Evolutionary conservation across 352 stramenopile genomes (phyloP).

Genomic region (Phytophthora agathidicida): DNA sequence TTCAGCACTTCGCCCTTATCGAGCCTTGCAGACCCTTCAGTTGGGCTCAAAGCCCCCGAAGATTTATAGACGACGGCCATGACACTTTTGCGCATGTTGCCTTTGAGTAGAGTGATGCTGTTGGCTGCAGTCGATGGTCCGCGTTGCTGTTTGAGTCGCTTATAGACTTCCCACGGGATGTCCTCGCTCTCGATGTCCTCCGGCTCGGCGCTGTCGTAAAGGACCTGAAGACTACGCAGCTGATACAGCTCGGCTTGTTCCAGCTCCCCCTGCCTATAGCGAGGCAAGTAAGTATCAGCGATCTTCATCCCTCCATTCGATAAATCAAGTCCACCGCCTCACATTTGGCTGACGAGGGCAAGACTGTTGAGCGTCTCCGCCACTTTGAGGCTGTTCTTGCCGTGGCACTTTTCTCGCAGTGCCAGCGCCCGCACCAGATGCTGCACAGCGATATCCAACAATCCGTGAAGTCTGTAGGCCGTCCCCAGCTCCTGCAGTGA

Average conservation of each 20-base stretch:
- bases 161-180: conserved; percentile 82
- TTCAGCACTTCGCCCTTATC: conserved; percentile 6
- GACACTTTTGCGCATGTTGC: conserved; percentile 63
- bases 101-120: conserved; percentile 68
- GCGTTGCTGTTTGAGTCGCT: conserved; percentile 73
- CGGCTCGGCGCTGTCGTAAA: conserved; percentile 56
- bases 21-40: neutral
- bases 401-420: conserved; percentile 53
- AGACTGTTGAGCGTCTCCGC: conserved; percentile 85
- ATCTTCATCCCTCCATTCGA: neutral
- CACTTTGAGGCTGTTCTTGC: conserved; percentile 65
- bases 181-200: conserved; percentile 82
- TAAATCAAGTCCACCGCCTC: conserved; percentile 2
- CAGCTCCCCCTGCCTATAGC: conserved; percentile 40
- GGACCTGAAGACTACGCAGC: conserved; percentile 57
- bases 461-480: conserved; percentile 65
- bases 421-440: conserved; percentile 62
- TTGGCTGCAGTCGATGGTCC: conserved; percentile 62
- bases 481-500: conserved; percentile 71
- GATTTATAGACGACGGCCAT: conserved; percentile 42
- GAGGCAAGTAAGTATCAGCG: neutral
- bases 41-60: conserved; percentile 14
- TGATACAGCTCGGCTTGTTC: conserved; percentile 53
- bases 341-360: conserved; percentile 57
- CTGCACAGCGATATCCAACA: conserved; percentile 56